These are phyloP conservation scores for Melastoma candidum DNA, from an alignment of 441 rosid genomes.

Conservation along the genomic window DNA sequence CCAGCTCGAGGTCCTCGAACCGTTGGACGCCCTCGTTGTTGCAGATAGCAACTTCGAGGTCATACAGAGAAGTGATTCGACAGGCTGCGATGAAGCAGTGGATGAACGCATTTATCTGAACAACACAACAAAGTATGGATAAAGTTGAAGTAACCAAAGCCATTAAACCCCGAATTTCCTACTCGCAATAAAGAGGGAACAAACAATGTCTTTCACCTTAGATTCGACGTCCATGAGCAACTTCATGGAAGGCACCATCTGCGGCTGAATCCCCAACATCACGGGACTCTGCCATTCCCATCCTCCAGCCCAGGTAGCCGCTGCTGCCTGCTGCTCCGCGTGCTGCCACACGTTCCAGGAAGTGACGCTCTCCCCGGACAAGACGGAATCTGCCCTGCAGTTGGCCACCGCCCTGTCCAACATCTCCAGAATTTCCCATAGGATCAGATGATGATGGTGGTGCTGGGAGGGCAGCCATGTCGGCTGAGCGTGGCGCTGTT, in stretches of 20 bases:
- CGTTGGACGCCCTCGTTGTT: constrained; percentile 57
- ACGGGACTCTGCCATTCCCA: constrained; percentile 65
- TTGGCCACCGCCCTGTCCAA: constrained; percentile 37
- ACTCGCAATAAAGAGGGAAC: too few species aligned
- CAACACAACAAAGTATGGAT: too few species aligned
- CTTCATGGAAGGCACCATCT: constrained; percentile 59
- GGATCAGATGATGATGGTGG: constrained; percentile 2
- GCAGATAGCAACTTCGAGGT: constrained; percentile 77
- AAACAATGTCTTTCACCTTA: constrained; percentile 36
- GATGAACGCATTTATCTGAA: constrained; percentile 82
- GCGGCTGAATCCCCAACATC: constrained; percentile 55
- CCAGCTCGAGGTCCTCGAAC: constrained; percentile 70
- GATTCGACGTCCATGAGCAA: constrained; percentile 59
- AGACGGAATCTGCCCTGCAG: constrained; percentile 34
- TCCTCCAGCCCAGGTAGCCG: constrained; percentile 37
- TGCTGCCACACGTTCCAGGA: constrained; percentile 45
- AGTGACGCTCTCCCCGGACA: constrained; percentile 49
- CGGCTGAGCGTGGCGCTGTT: too few species aligned
- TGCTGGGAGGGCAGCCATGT: not conserved
- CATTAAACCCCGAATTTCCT: too few species aligned
- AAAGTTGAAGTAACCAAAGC: too few species aligned
- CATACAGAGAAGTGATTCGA: constrained; percentile 65
- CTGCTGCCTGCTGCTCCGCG: constrained; percentile 21
- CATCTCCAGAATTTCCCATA: constrained; percentile 21
- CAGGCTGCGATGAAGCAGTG: constrained; percentile 83